These are phyloP conservation scores for Kluyveromyces sp. DNA, from an alignment of 1,139 yeast species.

Conservation along the genomic window DNA sequence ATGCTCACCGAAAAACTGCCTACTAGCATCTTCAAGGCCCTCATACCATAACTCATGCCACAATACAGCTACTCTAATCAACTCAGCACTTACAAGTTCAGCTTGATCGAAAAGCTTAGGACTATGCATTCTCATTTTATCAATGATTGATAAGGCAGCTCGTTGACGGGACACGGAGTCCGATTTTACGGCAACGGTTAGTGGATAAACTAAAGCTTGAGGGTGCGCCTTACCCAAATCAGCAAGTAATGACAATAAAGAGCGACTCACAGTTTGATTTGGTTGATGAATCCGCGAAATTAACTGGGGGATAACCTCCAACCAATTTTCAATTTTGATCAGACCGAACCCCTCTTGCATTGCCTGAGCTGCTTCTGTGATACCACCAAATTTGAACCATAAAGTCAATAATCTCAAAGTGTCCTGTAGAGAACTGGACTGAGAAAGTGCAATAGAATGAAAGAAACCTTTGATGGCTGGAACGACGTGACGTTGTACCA, in stretches of 20 bases:
- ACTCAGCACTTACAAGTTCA: slow-evolving; percentile 85
- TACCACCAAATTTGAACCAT: slow-evolving; percentile 96
- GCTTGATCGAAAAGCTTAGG: slow-evolving; percentile 84
- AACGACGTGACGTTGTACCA: slow-evolving; percentile 78
- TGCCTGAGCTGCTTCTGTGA: slow-evolving; percentile 84
- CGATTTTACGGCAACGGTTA: slow-evolving; percentile 93
- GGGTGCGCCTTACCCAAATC: slow-evolving; percentile 95
- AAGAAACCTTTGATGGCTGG: slow-evolving; percentile 95
- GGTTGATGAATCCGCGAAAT: slow-evolving; percentile 97
- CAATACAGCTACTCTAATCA: slow-evolving; percentile 87
- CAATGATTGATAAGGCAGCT: slow-evolving; percentile 88
- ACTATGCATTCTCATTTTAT: slow-evolving; percentile 86
- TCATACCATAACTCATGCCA: slow-evolving; percentile 99
- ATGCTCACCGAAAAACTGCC: slow-evolving; percentile 89
- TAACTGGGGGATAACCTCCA: slow-evolving; percentile 90
- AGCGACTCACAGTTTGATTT: slow-evolving; percentile 71
- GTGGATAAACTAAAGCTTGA: slow-evolving; percentile 90
- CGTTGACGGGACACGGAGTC: slow-evolving; percentile 83
- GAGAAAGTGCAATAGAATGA: slow-evolving; percentile 85
- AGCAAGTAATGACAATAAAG: slow-evolving; percentile 72
- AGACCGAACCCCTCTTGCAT: slow-evolving; percentile 85
- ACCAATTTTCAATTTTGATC: slow-evolving; percentile 89
- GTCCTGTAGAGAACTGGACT: slow-evolving; percentile 84
- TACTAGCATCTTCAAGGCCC: slow-evolving; percentile 93
- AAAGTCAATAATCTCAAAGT: slow-evolving; percentile 81